Evolutionary conservation across 345 rosid species (phyloP).

Genomic region (Cardamine chenopodiifolia): DNA sequence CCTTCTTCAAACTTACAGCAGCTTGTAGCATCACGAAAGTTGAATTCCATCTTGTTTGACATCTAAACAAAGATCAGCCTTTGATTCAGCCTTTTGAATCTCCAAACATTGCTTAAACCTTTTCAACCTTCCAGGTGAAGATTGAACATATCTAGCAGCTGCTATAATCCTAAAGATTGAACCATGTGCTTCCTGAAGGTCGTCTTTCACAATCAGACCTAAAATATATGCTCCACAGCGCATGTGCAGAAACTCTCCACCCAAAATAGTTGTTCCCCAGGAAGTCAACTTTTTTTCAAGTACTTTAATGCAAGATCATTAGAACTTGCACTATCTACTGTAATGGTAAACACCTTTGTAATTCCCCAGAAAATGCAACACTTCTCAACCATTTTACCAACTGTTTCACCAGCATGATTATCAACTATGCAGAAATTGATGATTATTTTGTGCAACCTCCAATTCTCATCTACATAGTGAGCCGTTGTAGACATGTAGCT

Average conservation of each 20-base stretch:
- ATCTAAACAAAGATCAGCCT: not conserved
- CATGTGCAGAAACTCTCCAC: not conserved
- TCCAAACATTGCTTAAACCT: not conserved
- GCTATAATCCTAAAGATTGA: not conserved
- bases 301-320: too few relatives aligned
- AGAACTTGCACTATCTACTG: too few relatives aligned
- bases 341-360: too few relatives aligned
- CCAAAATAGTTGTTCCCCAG: not conserved
- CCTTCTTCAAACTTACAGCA: not conserved
- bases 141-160: not conserved
- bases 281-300: too few relatives aligned
- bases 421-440: too few relatives aligned
- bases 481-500: too few relatives aligned
- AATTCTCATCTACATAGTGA: too few relatives aligned
- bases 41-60: conserved; percentile 11
- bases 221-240: not conserved
- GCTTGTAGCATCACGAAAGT: not conserved
- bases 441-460: too few relatives aligned
- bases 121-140: not conserved
- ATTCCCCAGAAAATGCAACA: too few relatives aligned
- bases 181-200: not conserved
- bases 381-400: too few relatives aligned
- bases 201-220: not conserved
- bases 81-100: not conserved
- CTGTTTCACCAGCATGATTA: too few relatives aligned